These are phyloP conservation scores for Melaleuca quinquenervia DNA, from an alignment of 345 rosid genomes.

Conservation along the genomic window DNA sequence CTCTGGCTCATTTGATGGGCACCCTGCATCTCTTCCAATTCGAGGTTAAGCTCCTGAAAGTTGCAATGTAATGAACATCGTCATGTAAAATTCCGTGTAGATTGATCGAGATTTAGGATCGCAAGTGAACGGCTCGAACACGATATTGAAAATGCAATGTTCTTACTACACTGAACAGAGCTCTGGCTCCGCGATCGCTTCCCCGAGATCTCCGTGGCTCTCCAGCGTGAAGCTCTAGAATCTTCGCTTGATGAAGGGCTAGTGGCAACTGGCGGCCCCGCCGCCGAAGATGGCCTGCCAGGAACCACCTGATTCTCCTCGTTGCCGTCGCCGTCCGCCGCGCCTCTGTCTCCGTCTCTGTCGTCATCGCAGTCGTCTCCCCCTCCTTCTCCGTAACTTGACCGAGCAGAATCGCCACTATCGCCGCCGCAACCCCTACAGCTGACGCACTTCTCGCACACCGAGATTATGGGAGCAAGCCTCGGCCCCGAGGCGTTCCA, in stretches of 20 bases:
- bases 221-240: not conserved
- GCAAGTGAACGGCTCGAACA: not conserved
- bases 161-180: not conserved
- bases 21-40: not conserved
- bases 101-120: not conserved
- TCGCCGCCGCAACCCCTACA: accelerated
- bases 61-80: not conserved
- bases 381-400: not conserved
- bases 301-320: constrained; percentile 50
- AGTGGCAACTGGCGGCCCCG: constrained; percentile 2
- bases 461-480: constrained; percentile 25
- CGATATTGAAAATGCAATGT: not conserved
- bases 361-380: not conserved
- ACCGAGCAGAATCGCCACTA: accelerated
- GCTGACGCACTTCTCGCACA: constrained; percentile 21
- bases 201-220: not conserved
- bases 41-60: not conserved
- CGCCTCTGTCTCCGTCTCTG: not conserved
- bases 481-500: constrained; percentile 40
- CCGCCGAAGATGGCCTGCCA: not conserved
- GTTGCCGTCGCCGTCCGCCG: not conserved
- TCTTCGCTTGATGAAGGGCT: constrained; percentile 14
- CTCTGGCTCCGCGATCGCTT: not conserved
- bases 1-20: not conserved
- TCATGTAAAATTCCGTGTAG: not conserved